These are phyloP conservation scores for Pseudomassariella vexata DNA, from an alignment of 2,329 filamentous ascomycete species.

Conservation along the genomic window DNA sequence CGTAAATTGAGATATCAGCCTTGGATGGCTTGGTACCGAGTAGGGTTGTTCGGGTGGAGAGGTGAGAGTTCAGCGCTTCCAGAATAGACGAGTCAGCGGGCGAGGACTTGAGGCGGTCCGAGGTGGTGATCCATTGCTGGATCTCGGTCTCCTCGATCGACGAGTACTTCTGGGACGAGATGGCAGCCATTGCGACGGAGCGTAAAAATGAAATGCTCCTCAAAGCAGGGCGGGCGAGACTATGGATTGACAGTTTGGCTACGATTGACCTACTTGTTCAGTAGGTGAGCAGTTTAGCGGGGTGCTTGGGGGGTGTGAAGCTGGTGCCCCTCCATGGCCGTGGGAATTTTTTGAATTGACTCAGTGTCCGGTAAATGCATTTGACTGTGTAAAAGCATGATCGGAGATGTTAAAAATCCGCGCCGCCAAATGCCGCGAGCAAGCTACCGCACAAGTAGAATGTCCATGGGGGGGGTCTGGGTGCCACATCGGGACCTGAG, in stretches of 20 bases:
- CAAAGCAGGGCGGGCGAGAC: conserved; percentile 26
- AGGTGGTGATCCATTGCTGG: conserved; percentile 79
- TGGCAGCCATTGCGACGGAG: conserved; percentile 57
- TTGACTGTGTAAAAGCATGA: too few species aligned
- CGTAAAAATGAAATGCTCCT: conserved; percentile 28
- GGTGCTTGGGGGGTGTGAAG: conserved; percentile 1
- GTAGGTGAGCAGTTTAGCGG: conserved; percentile 3
- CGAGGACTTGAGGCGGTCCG: conserved; percentile 60
- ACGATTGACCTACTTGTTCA: conserved; percentile 4
- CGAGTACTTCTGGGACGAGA: conserved; percentile 65
- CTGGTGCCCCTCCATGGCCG: too few species aligned
- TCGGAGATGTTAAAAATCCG: too few species aligned
- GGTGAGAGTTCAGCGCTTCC: conserved; percentile 76
- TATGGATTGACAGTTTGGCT: conserved; percentile 30
- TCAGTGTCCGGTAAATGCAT: too few species aligned
- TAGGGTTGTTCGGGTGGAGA: conserved; percentile 81
- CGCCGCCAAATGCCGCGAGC: too few species aligned
- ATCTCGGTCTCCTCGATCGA: conserved; percentile 80
- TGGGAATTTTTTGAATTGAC: too few species aligned
- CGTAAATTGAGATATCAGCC: conserved; percentile 80
- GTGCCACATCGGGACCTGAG: too few species aligned
- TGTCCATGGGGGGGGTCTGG: too few species aligned
- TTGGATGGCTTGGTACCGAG: conserved; percentile 85
- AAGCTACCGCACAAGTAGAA: too few species aligned
- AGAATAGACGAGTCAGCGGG: conserved; percentile 64